Conservation (phyloP, 441 rosid species). For the Sinapis alba region DNA sequence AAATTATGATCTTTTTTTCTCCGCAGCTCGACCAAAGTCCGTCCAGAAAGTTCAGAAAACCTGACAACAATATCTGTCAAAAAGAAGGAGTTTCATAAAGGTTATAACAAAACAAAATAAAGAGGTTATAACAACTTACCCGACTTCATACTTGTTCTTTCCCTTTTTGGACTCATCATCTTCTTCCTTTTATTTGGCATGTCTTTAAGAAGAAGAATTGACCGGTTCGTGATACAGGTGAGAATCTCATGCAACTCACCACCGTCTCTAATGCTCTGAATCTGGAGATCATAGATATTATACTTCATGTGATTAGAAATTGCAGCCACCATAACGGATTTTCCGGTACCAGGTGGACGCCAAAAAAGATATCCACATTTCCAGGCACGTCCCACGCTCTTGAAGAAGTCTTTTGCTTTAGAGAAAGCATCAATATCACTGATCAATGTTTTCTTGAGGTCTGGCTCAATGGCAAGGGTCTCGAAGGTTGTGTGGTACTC, state of each 20-base stretch:
- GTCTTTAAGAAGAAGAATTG: conserved; percentile 38
- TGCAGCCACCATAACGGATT: conserved; percentile 54
- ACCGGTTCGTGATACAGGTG: conserved; percentile 45
- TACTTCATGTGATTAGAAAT: conserved; percentile 53
- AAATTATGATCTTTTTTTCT: conserved; percentile 37
- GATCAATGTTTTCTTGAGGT: conserved; percentile 34
- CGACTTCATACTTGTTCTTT: conserved; percentile 28
- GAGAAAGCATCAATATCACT: conserved; percentile 52
- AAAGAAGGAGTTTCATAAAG: not conserved
- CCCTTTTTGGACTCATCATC: not conserved
- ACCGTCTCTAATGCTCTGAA: conserved; percentile 48
- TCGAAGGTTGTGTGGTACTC: conserved; percentile 42
- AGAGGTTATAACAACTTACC: conserved; percentile 6
- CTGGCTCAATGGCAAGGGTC: conserved; percentile 52
- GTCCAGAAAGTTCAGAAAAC: conserved; percentile 36
- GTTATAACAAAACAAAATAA: not conserved
- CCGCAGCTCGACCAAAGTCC: conserved; percentile 39
- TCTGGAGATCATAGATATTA: conserved; percentile 57
- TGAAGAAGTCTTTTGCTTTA: conserved; percentile 45
- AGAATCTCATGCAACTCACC: conserved; percentile 45
- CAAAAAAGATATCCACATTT: conserved; percentile 36
- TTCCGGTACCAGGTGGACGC: conserved; percentile 21
- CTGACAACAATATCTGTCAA: conserved; percentile 28
- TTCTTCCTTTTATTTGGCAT: not conserved
- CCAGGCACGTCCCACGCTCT: conserved; percentile 55